These are phyloP conservation scores for Alternaria sp. DNA, from an alignment of 2,329 filamentous ascomycete genomes.

Conservation along the genomic window DNA sequence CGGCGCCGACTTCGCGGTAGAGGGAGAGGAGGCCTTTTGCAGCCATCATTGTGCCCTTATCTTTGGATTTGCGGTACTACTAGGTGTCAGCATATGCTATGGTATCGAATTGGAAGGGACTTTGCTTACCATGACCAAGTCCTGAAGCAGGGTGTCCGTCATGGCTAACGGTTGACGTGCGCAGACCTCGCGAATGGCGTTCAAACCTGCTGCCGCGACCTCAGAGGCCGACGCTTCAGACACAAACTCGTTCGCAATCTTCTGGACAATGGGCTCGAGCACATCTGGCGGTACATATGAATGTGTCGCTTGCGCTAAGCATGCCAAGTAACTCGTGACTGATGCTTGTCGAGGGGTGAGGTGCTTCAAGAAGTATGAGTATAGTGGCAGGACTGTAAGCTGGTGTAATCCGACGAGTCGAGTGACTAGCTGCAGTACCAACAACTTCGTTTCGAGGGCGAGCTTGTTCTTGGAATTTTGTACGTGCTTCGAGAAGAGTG, in stretches of 20 bases:
- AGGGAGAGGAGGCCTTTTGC: slow-evolving; percentile 89
- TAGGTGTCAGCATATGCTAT: slow-evolving; percentile 12
- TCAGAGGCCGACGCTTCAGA: slow-evolving; percentile 91
- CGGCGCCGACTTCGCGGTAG: slow-evolving; percentile 89
- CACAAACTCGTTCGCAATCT: slow-evolving; percentile 98
- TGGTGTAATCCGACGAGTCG: slow-evolving; percentile 92
- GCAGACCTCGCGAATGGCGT: slow-evolving; percentile 94
- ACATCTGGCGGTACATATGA: slow-evolving; percentile 91
- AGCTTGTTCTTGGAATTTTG: slow-evolving; percentile 86
- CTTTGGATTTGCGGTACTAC: slow-evolving; percentile 89
- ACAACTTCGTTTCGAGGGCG: slow-evolving; percentile 84
- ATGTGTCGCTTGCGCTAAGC: slow-evolving; percentile 89
- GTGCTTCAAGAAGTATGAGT: slow-evolving; percentile 70
- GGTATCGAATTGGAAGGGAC: too few relatives aligned
- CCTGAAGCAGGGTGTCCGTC: slow-evolving; percentile 93
- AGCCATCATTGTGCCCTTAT: slow-evolving; percentile 99
- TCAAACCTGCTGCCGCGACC: slow-evolving; percentile 89
- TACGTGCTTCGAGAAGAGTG: slow-evolving; percentile 87
- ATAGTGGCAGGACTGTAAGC: slow-evolving; percentile 85
- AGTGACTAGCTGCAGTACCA: slow-evolving; percentile 90
- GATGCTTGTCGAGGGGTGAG: slow-evolving; percentile 68
- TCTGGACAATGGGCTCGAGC: slow-evolving; percentile 87
- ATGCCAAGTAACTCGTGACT: slow-evolving; percentile 93
- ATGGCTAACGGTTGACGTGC: slow-evolving; percentile 93
- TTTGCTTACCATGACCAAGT: slow-evolving; percentile 73